These are phyloP conservation scores for Aspergillus asperescens DNA, from an alignment of 495 filamentous ascomycete species.

Conservation along the genomic window DNA sequence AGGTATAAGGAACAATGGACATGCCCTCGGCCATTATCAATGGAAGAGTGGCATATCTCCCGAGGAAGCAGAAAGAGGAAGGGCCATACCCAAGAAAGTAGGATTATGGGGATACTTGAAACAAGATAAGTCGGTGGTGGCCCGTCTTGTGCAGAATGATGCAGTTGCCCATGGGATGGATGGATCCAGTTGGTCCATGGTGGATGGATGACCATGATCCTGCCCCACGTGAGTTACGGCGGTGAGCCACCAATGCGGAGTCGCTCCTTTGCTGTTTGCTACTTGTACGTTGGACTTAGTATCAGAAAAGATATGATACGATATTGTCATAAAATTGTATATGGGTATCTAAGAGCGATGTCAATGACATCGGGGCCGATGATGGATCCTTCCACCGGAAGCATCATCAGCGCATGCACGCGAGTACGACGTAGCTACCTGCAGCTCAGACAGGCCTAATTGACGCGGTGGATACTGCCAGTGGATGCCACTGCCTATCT, in stretches of 20 bases:
- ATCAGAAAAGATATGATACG: not conserved
- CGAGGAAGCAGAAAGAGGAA: slow-evolving; percentile 2
- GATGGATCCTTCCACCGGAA: slow-evolving; percentile 3
- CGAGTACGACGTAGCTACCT: slow-evolving; percentile 3
- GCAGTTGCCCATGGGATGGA: not conserved
- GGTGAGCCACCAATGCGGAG: slow-evolving; percentile 10
- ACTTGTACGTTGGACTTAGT: not conserved
- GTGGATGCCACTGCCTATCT: not conserved
- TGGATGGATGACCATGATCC: slow-evolving; percentile 6
- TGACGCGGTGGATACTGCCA: slow-evolving; percentile 5
- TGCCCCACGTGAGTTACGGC: slow-evolving; percentile 24
- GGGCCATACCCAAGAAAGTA: slow-evolving; percentile 2
- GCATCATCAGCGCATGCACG: slow-evolving; percentile 2
- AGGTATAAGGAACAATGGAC: slow-evolving; percentile 45
- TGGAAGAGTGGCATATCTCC: slow-evolving; percentile 13
- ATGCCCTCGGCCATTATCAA: slow-evolving; percentile 38
- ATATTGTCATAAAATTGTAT: not conserved
- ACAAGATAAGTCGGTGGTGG: not conserved
- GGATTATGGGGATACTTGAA: not conserved
- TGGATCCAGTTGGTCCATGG: not conserved
- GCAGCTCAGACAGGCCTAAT: not conserved
- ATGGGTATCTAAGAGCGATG: slow-evolving; percentile 22
- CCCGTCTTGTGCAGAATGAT: slow-evolving; percentile 3
- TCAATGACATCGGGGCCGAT: not conserved
- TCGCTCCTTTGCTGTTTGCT: not conserved